Evolutionary conservation across 768 basidiomycete genomes (phyloP), one percentile per base, ranked within the genome.

Genomic region (Rhizopogon roseolus): DNA sequence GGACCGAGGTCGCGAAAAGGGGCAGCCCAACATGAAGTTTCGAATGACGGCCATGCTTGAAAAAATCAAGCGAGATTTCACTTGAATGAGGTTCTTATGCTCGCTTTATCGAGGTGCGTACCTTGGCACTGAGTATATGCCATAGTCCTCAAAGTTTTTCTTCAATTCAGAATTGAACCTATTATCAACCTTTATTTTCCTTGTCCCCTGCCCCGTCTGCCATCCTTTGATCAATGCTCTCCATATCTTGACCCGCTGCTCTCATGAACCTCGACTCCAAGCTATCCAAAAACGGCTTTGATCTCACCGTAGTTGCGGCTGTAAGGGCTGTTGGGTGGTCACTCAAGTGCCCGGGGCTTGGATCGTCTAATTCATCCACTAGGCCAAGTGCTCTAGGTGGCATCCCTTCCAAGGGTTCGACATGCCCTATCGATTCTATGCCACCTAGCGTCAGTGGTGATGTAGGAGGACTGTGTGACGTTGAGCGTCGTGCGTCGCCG

Each of bases 41-140:
- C 84, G 92, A 48, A 95, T 96, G 91, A 82, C 84, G 57, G 85
- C 81, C 28, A 77, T 96, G 77, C 78, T 96, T 54, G 90, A 92
- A 67, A 86, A 87, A 70, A 93, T 96, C 59, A 88, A 90, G 67
- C 80, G 78, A 45, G 79, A 85, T 61, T 66, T 71, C 38, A 63
- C 71, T 51, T 82, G 66, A 37, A 53, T 37, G n/a, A 52, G 17
- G 6, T 22, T 22, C 22, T 22, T 22, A 22, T 22, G 22, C 29
- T 32, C 8, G 8, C 7, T 19, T 46, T 32, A 46, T 34, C 32
- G 13, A 16, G 50, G 50, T 41, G 32, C 25, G 50, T 50, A 50
- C 22, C 37, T 59, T 50, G 25, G 16, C 17, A 14, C 43, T 25
- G 17, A 32, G 44, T 57, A 44, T 16, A 37, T 50, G 42, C 17